Conservation (phyloP, 257 asterid genomes). For the Thymus mandschuricus region DNA sequence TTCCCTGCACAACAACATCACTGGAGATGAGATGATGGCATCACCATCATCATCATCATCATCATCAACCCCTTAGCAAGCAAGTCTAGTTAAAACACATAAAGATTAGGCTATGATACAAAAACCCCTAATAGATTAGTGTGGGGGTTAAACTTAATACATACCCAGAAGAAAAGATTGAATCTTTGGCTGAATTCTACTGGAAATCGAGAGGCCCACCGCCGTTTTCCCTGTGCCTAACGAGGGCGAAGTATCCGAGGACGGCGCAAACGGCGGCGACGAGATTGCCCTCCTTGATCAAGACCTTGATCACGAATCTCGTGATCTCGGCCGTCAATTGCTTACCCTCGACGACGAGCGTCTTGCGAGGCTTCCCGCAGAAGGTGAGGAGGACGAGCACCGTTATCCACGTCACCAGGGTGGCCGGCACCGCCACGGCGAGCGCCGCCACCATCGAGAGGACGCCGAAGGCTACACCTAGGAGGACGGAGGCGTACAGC, state of each 20-base stretch:
- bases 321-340: slow-evolving; percentile 79
- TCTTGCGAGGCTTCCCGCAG: slow-evolving; percentile 75
- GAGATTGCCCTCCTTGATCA: slow-evolving; percentile 86
- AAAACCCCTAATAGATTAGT: background rate
- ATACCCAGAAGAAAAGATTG: background rate
- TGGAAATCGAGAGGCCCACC: slow-evolving; percentile 25
- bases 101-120: slow-evolving; percentile 26
- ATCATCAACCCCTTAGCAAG: background rate
- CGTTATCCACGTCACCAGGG: slow-evolving; percentile 84
- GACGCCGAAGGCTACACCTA: slow-evolving; percentile 76
- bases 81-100: background rate
- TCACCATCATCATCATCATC: background rate
- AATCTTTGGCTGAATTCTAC: background rate
- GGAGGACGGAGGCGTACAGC: slow-evolving; percentile 62
- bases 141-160: background rate
- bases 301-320: slow-evolving; percentile 63
- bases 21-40: background rate
- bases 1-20: background rate
- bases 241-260: slow-evolving; percentile 71
- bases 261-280: slow-evolving; percentile 88
- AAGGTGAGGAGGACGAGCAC: slow-evolving; percentile 77
- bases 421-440: slow-evolving; percentile 91
- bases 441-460: slow-evolving; percentile 84
- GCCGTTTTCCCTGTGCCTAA: slow-evolving; percentile 38
- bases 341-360: slow-evolving; percentile 74